Evolutionary conservation across 768 basidiomycete species (phyloP).

Genomic region (Hirschioporus abietinus): DNA sequence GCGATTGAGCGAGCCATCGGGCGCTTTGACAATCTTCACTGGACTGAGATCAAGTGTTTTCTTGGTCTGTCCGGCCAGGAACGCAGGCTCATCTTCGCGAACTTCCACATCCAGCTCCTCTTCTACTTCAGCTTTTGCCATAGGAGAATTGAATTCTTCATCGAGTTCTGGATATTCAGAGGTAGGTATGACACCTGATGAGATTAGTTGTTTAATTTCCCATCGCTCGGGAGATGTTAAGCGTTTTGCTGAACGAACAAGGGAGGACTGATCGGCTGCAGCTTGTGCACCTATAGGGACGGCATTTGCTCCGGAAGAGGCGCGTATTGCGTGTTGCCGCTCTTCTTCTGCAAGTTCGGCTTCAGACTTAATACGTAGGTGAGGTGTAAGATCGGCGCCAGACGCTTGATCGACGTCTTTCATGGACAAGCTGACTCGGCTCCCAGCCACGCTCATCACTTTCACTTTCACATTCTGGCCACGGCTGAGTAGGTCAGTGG

Average conservation of each 20-base stretch:
- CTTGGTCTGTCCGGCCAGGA: slow-evolving; percentile 95
- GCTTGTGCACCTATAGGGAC: slow-evolving; percentile 64
- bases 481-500: slow-evolving; percentile 79
- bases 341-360: slow-evolving; percentile 85
- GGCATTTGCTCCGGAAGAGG: slow-evolving; percentile 81
- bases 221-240: slow-evolving; percentile 95
- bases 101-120: slow-evolving; percentile 98
- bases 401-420: slow-evolving; percentile 93
- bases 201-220: slow-evolving; percentile 99
- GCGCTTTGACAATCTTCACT: slow-evolving; percentile 97
- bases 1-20: slow-evolving; percentile 93
- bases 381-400: slow-evolving; percentile 90
- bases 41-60: slow-evolving; percentile 92
- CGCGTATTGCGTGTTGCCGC: slow-evolving; percentile 50
- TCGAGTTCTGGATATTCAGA: slow-evolving; percentile 94
- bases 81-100: slow-evolving; percentile 93
- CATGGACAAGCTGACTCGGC: slow-evolving; percentile 84
- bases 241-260: slow-evolving; percentile 77
- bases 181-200: slow-evolving; percentile 87
- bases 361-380: slow-evolving; percentile 90
- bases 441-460: slow-evolving; percentile 88
- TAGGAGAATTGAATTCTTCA: slow-evolving; percentile 74
- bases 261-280: slow-evolving; percentile 31
- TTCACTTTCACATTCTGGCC: slow-evolving; percentile 91
- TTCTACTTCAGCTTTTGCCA: slow-evolving; percentile 81